Base-by-base conservation (phyloP, 2,329 filamentous ascomycete species). In the Xylaria sp. region DNA sequence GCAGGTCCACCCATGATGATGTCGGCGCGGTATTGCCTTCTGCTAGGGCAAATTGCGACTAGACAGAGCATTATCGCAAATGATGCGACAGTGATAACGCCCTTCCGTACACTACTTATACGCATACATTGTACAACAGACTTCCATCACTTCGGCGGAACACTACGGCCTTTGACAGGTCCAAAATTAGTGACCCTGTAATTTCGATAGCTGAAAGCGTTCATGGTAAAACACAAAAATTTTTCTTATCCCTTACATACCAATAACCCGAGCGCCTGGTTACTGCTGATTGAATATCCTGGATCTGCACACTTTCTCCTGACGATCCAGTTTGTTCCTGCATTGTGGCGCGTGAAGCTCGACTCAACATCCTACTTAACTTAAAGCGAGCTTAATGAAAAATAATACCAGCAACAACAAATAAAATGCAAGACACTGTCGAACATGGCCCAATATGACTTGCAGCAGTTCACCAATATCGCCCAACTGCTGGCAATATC, bases 261-360 rank as follows among this genome's bases (percentile, higher is more conserved):
- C 32, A 63, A 29, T 23, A 65, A 65, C 69, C 69, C 69, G 55
- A 35, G 60, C 27, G 50, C 60, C 60, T 63, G 68, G 61, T 65
- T 53, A 32, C 62, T 51, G 55, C 42, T 50, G 60, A 40, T 54
- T 35, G 32, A 40, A 48, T 51, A 37, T 37, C 35, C 29, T 40
- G 59, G 47, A 63, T 63, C 57, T 59, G 63, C 32, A 47, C 59
- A 51, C n/a, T 57, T 53, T 63, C 67, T 69, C 69, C 69, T 71
- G 69, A 69, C 67, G 69, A 71, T 71, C 69, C 69, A 5, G 54
- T 47, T 42, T 29, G 69, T 71, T 71, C 69, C 69, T 71, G 69
- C 69, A 63, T 67, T 35, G 51, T 64, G 65, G 64, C 64, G 32
- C 61, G 64, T 61, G 51, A 63, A 42, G 50, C 66, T 44, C 60